phyloP scores from a whole-genome alignment of 2,329 filamentous ascomycete genomes.

The Cladosporium sp. region DNA sequence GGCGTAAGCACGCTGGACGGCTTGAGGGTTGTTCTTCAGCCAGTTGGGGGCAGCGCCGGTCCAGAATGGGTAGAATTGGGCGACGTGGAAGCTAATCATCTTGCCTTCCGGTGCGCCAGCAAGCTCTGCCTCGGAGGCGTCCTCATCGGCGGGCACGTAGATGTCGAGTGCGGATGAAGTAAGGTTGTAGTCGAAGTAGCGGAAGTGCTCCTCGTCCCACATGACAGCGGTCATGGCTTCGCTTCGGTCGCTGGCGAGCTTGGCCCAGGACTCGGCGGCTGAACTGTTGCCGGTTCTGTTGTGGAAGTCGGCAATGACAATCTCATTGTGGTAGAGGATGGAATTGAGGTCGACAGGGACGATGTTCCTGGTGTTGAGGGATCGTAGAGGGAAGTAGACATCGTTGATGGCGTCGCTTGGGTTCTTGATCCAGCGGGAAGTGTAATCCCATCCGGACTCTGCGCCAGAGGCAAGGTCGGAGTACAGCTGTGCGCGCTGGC shows the following conservation, averaged over 20 bases:
- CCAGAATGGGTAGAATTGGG: constrained; percentile 68
- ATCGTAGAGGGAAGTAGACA: constrained; percentile 62
- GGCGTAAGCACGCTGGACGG: constrained; percentile 52
- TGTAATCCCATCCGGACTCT: constrained; percentile 65
- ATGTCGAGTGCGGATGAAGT: constrained; percentile 55
- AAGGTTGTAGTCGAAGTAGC: constrained; percentile 67
- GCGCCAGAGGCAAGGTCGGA: constrained; percentile 61
- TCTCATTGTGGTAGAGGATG: constrained; percentile 63
- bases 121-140: constrained; percentile 41
- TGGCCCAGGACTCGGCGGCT: constrained; percentile 48
- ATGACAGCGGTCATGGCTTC: constrained; percentile 60
- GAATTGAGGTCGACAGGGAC: constrained; percentile 65
- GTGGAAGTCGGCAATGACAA: constrained; percentile 55
- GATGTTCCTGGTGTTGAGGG: constrained; percentile 55
- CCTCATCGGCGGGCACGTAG: constrained; percentile 49
- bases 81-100: constrained; percentile 55
- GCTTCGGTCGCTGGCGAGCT: constrained; percentile 51
- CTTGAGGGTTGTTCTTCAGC: constrained; percentile 56
- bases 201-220: constrained; percentile 60
- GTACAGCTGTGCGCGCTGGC: constrained; percentile 53
- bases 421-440: constrained; percentile 53
- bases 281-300: constrained; percentile 48
- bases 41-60: constrained; percentile 57
- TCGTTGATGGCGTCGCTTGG: constrained; percentile 57
- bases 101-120: constrained; percentile 49